These are phyloP conservation scores for Cucurbita maxima DNA, from an alignment of 306 rosid species.

Conservation along the genomic window DNA sequence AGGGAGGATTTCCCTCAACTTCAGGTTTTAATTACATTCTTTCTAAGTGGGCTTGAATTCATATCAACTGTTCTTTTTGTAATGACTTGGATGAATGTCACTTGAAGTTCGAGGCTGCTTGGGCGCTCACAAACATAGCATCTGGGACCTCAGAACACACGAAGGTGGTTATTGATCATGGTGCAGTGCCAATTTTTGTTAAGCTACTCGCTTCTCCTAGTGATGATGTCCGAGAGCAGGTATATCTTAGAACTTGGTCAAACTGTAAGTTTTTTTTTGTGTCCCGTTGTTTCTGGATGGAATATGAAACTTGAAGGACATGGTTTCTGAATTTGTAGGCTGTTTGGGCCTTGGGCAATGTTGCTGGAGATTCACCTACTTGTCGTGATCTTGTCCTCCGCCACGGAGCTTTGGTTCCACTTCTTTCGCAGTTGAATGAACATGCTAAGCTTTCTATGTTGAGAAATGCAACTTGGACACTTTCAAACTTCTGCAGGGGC, in stretches of 20 bases:
- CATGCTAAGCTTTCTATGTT: slow-evolving; percentile 66
- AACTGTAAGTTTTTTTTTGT: not conserved
- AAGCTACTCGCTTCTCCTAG: slow-evolving; percentile 58
- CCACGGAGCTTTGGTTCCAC: slow-evolving; percentile 45
- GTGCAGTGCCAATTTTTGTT: slow-evolving; percentile 60
- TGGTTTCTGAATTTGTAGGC: slow-evolving; percentile 22
- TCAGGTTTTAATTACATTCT: slow-evolving; percentile 25
- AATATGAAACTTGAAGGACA: not conserved
- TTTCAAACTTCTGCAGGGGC: slow-evolving; percentile 65
- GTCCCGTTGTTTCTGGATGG: not conserved
- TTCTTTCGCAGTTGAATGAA: slow-evolving; percentile 52
- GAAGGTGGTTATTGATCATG: slow-evolving; percentile 59
- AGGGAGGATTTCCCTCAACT: slow-evolving; percentile 66
- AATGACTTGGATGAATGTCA: not conserved
- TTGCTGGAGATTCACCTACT: slow-evolving; percentile 74
- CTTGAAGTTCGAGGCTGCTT: slow-evolving; percentile 59
- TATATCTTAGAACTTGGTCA: slow-evolving; percentile 6
- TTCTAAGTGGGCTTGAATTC: not conserved
- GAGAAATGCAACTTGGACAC: slow-evolving; percentile 67
- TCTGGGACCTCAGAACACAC: slow-evolving; percentile 66
- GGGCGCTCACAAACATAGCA: slow-evolving; percentile 70
- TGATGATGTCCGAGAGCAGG: slow-evolving; percentile 77
- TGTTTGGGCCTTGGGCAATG: slow-evolving; percentile 68
- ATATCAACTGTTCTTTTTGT: not conserved
- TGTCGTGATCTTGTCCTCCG: slow-evolving; percentile 63